Evolutionary conservation across 331 rosid species (phyloP), one percentile per base, ranked within the genome.

Genomic region (Malus hybrid): DNA sequence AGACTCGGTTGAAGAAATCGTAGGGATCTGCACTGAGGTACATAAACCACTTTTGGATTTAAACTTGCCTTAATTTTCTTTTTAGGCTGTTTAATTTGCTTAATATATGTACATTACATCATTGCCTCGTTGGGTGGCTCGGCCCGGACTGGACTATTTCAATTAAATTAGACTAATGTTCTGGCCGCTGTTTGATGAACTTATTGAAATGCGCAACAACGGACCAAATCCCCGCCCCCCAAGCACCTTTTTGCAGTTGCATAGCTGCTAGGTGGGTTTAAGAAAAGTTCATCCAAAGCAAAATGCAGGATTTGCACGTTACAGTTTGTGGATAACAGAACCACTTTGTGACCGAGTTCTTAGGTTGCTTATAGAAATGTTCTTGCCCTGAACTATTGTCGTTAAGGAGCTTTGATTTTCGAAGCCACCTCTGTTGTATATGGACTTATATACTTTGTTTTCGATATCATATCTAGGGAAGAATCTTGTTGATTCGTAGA

Each of bases 11-110:
- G 88, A 85, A 52, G 87, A 92, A 73, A 90, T 94, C 52, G 91
- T 92, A 3, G 86, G 84, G 66, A 76, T 94, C 78, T 94, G 99
- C 90, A 86, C 93, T 0, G 97, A 90, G 87, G 98, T 91, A 85
- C 64, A 10, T 48, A 52, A 54, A 48, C 42, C n/a, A 3, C 57
- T 52, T 16, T 16, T 18, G 1, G 20, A 16, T 16, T 52, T 52
- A 52, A 52, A 52, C 20, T 52, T 52, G 57, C 4, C 18, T 52
- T 6, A 6, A 52, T 52, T 52, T 6, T 52, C 56, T 52, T 52
- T 10, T 52, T 16, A 52, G 4, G 2, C 20, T 52, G 9, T 16
- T 52, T 52, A 52, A 6, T 15, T 52, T 16, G 57, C 57, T 16
- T 6, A 52, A 15, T 52, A 1, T 52, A 52, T 52, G 57, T 16